A percentile compares a stretch with the other conserved stretches of the same genome.
Evolutionary conservation across 2,329 filamentous ascomycete species (phyloP).

Genomic region (Sordariomycetes sp.): DNA sequence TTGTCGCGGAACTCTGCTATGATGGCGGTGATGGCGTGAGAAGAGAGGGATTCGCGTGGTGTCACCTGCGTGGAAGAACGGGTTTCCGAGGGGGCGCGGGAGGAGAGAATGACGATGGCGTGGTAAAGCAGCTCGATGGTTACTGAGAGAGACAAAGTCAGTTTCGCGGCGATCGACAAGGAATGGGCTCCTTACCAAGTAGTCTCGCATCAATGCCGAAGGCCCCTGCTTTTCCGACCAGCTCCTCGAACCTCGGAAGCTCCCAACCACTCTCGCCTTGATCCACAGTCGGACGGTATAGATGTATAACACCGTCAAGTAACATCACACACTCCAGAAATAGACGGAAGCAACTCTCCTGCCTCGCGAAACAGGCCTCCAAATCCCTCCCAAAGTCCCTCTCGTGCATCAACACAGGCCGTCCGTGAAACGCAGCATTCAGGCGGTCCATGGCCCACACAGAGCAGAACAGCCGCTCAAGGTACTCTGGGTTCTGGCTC

Average conservation of each 20-base stretch:
- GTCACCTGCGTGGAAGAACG: neutral
- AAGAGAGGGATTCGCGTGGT: neutral
- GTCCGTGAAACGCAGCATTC: neutral
- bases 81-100: neutral
- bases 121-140: constrained; percentile 4
- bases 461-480: constrained; percentile 2
- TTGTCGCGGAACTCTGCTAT: neutral
- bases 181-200: neutral
- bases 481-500: neutral
- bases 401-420: constrained; percentile 5
- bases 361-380: neutral
- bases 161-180: too few species aligned
- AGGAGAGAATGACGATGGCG: constrained; percentile 1
- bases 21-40: neutral
- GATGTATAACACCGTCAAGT: neutral
- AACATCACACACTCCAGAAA: constrained; percentile 1
- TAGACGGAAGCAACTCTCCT: constrained; percentile 1
- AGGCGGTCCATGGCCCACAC: constrained; percentile 4
- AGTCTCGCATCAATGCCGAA: neutral
- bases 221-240: constrained; percentile 1
- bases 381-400: constrained; percentile 3
- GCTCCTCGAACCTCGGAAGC: constrained; percentile 1
- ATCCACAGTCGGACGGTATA: neutral
- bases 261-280: neutral
- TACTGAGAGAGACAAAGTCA: neutral